Evolutionary conservation across 306 rosid species (phyloP).

Genomic region (Malus sieversii): DNA sequence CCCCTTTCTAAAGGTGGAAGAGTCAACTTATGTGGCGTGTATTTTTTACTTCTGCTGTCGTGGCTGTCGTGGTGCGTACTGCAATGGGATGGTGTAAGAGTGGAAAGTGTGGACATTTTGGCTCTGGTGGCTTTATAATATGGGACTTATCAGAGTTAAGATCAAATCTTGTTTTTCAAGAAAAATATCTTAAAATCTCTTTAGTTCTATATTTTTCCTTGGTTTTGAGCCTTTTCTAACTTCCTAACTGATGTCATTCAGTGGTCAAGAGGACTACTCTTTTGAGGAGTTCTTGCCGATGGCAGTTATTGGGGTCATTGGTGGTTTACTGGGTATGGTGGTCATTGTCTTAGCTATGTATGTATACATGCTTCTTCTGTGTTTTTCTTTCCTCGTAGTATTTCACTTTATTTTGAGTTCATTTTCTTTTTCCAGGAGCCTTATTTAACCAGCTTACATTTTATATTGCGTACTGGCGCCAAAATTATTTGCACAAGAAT

Average conservation of each 20-base stretch:
- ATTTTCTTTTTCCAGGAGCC: slow-evolving; percentile 50
- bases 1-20: slow-evolving; percentile 33
- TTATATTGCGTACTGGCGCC: slow-evolving; percentile 76
- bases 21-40: slow-evolving; percentile 96
- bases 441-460: slow-evolving; percentile 89
- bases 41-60: slow-evolving; percentile 90
- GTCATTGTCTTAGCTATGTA: not conserved
- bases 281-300: slow-evolving; percentile 88
- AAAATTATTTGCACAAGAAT: slow-evolving; percentile 80
- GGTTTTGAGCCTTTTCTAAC: slow-evolving; percentile 22
- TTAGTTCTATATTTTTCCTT: not conserved
- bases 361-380: not conserved
- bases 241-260: slow-evolving; percentile 33
- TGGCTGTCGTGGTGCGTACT: slow-evolving; percentile 91
- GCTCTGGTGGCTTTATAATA: slow-evolving; percentile 95
- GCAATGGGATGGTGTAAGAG: slow-evolving; percentile 96
- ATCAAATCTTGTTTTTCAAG: slow-evolving; percentile 24
- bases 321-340: slow-evolving; percentile 79
- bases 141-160: slow-evolving; percentile 93
- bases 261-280: slow-evolving; percentile 98
- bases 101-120: slow-evolving; percentile 96
- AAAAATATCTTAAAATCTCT: slow-evolving; percentile 29
- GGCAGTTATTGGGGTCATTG: slow-evolving; percentile 92
- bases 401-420: not conserved
- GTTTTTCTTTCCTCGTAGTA: not conserved